Base-by-base conservation (phyloP, 2,329 filamentous ascomycete species). In the Orbilia javanica region DNA sequence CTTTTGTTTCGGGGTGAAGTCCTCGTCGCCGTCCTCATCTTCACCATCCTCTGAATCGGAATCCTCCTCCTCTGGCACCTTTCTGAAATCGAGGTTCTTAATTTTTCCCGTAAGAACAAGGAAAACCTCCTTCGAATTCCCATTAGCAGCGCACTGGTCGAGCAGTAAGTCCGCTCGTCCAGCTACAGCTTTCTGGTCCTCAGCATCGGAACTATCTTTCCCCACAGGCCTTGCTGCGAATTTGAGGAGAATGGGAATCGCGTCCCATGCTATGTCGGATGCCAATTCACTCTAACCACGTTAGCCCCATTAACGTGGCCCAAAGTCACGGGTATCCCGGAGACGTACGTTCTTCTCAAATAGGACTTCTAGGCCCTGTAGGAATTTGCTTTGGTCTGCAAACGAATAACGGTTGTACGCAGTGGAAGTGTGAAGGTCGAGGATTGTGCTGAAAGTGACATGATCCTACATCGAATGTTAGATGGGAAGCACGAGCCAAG, bases 281-380 rank as follows among this genome's bases (percentile, higher is more conserved):
- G 75, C 75, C 64, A 79, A 73, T 64, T 79, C 75, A 68, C 69
- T 73, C 75, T 79, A 79, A 73, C 73, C 73, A 77, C 73, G 60
- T 77, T 64, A 77, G 66, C 52, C 39, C 31, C 42, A 22, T 10
- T 63, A 36, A 31, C 2, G 20, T 20, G 15, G 25, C 25, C 36
- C 31, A 18, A 55, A 20, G 22, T 29, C n/a, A 20, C n/a, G 11
- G 27, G 39, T 15, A 25, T 62, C 18, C 52, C n/a, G 46, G 42
- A 66, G 31, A 77, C 57, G 36, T 77, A 77, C 73, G 73, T 77
- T 70, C 66, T 77, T 52, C 36, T 65, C 52, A 46, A 77, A 67
- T 22, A 77, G 67, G 13, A 71, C 73, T 15, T 77, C 73, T 44
- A 77, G 11, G 39, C 66, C 67, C 31, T 77, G 73, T 8, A 77